Evolutionary conservation across 768 basidiomycete species (phyloP).

Genomic region (Russula sp.): DNA sequence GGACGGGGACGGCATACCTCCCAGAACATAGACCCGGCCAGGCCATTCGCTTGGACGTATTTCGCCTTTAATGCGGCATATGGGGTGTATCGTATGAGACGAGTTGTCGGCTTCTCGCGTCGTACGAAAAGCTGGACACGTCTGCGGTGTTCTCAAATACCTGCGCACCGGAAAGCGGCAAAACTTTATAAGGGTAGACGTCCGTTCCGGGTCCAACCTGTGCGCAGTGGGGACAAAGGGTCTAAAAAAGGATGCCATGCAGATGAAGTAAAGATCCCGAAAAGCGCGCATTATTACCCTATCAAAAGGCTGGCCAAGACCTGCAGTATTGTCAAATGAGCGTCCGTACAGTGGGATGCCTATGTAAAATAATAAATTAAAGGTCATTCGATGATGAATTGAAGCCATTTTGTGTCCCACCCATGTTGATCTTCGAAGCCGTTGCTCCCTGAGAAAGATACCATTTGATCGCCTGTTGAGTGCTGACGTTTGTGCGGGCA

Average conservation of each 20-base stretch:
- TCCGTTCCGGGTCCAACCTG: constrained; percentile 70
- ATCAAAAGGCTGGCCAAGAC: background rate
- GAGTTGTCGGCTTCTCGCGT: background rate
- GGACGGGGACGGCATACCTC: background rate
- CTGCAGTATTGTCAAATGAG: background rate
- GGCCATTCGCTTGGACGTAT: background rate
- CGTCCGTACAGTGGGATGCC: constrained; percentile 1
- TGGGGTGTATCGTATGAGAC: background rate
- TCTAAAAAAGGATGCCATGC: background rate
- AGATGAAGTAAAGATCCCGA: background rate
- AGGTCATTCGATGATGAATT: background rate
- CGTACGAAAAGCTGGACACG: constrained; percentile 3
- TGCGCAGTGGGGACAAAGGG: too few species aligned
- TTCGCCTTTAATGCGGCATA: background rate
- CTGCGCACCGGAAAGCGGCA: constrained; percentile 52
- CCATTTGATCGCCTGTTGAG: background rate
- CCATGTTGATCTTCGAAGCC: constrained; percentile 3
- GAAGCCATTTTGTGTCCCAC: background rate
- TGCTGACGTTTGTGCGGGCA: background rate
- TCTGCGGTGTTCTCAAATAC: constrained; percentile 58
- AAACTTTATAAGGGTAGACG: constrained; percentile 71
- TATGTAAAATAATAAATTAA: background rate
- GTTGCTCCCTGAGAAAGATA: background rate
- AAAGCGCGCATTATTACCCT: background rate
- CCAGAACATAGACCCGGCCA: background rate